Evolutionary conservation across 75 land plant species (phyloP).

Genomic region (Pinus taeda): DNA sequence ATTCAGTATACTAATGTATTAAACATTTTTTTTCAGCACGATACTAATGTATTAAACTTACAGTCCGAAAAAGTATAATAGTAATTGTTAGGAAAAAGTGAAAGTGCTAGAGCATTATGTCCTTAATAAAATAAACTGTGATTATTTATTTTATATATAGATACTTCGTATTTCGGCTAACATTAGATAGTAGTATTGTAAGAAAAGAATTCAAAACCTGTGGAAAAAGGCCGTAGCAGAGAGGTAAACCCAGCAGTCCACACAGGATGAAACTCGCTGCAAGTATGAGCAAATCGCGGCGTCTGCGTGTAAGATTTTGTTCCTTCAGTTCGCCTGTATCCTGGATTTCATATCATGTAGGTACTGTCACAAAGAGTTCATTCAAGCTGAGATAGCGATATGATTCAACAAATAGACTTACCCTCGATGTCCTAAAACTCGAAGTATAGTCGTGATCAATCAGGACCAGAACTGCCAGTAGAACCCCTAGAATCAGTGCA

Average conservation of each 20-base stretch:
- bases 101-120: too few species aligned
- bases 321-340: neutral
- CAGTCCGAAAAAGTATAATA: too few species aligned
- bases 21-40: too few species aligned
- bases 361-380: neutral
- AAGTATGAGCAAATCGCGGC: conserved; percentile 1
- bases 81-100: too few species aligned
- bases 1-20: neutral
- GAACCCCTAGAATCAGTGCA: conserved; percentile 8
- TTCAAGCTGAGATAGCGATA: neutral
- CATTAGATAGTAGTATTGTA: too few species aligned
- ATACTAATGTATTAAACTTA: neutral
- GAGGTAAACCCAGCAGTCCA: conserved; percentile 10
- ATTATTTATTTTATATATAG: too few species aligned
- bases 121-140: too few species aligned
- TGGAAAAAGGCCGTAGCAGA: conserved; percentile 9
- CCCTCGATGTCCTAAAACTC: neutral
- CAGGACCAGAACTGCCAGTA: conserved; percentile 5
- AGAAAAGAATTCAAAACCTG: conserved; percentile 1
- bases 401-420: neutral
- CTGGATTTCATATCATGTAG: conserved; percentile 1
- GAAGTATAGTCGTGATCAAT: conserved; percentile 4
- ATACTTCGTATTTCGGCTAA: too few species aligned
- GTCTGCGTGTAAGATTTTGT: neutral
- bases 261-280: neutral